Conservation (phyloP, 305 asterid species). For the Fraxinus paxiana region DNA sequence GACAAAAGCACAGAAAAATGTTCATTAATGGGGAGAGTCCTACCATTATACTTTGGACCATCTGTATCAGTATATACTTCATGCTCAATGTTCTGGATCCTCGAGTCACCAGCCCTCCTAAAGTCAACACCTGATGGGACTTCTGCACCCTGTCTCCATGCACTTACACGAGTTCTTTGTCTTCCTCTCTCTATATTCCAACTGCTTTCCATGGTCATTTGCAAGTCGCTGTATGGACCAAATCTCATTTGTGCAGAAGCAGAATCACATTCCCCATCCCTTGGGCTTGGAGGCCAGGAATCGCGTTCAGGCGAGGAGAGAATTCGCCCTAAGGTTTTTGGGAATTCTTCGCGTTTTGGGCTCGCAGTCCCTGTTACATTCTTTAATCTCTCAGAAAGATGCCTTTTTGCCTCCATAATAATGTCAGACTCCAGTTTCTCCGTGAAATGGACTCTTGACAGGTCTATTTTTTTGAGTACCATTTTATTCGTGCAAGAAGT, state of each 20-base stretch:
- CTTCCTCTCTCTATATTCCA: not conserved
- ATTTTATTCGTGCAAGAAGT: conserved; percentile 21
- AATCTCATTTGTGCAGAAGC: conserved; percentile 33
- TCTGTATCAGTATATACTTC: conserved; percentile 6
- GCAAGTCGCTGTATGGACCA: not conserved
- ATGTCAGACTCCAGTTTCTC: conserved; percentile 45
- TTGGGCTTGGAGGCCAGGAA: conserved; percentile 39
- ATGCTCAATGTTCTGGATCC: not conserved
- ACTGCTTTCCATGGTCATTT: not conserved
- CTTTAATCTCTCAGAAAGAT: conserved; percentile 56
- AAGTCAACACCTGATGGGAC: not conserved
- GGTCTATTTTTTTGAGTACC: conserved; percentile 29
- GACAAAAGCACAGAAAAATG: conserved; percentile 4
- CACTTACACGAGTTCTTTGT: not conserved
- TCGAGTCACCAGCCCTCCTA: not conserved
- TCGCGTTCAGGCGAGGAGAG: conserved; percentile 60
- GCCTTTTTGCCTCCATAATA: conserved; percentile 67
- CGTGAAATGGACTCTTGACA: conserved; percentile 24
- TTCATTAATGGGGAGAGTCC: conserved; percentile 10
- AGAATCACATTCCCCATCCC: conserved; percentile 23
- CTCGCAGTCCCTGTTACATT: conserved; percentile 25
- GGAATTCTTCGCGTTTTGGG: conserved; percentile 26
- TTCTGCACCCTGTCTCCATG: not conserved
- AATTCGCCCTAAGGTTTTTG: conserved; percentile 52
- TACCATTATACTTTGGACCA: conserved; percentile 35